Percentiles rank a stretch among this genome's conserved stretches.
Evolutionary conservation across 352 stramenopile genomes (phyloP).

Genomic region (Peronospora destructor): DNA sequence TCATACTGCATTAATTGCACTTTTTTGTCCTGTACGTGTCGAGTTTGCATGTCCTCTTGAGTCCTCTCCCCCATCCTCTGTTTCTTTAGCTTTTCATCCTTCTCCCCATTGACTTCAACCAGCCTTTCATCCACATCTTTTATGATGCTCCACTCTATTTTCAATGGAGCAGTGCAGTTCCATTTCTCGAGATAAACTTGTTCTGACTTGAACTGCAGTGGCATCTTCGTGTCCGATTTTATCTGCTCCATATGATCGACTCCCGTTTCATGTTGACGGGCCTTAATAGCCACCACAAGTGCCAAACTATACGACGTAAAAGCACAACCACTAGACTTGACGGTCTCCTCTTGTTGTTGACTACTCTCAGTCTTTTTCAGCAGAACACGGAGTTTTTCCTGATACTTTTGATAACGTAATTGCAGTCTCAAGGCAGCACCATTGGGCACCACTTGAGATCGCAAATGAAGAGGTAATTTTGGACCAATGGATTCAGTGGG

Average conservation of each 20-base stretch:
- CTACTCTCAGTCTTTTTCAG: slow-evolving; percentile 46
- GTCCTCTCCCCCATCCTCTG: neutral
- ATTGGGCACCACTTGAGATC: slow-evolving; percentile 32
- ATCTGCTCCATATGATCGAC: slow-evolving; percentile 3
- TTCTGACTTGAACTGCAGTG: slow-evolving; percentile 8
- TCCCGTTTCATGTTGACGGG: slow-evolving; percentile 22
- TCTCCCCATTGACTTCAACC: neutral
- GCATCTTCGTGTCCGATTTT: slow-evolving; percentile 7
- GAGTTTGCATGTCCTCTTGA: neutral
- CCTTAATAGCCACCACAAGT: slow-evolving; percentile 44
- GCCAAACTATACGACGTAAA: slow-evolving; percentile 56
- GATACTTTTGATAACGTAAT: slow-evolving; percentile 66
- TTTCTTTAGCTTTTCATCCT: neutral
- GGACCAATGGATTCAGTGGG: slow-evolving; percentile 16
- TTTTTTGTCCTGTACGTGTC: neutral
- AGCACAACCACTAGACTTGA: slow-evolving; percentile 16
- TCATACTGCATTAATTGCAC: slow-evolving; percentile 10
- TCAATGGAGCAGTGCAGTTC: slow-evolving; percentile 1
- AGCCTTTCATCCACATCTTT: neutral
- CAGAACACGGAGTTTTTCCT: slow-evolving; percentile 52
- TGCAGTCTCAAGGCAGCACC: slow-evolving; percentile 55
- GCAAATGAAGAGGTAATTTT: slow-evolving; percentile 21
- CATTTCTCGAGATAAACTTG: slow-evolving; percentile 7
- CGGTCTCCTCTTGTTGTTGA: slow-evolving; percentile 27
- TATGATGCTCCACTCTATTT: slow-evolving; percentile 10